Percentiles rank a stretch among this genome's conserved stretches.
Conservation (phyloP, 495 filamentous ascomycete species). For the Cudoniella acicularis region DNA sequence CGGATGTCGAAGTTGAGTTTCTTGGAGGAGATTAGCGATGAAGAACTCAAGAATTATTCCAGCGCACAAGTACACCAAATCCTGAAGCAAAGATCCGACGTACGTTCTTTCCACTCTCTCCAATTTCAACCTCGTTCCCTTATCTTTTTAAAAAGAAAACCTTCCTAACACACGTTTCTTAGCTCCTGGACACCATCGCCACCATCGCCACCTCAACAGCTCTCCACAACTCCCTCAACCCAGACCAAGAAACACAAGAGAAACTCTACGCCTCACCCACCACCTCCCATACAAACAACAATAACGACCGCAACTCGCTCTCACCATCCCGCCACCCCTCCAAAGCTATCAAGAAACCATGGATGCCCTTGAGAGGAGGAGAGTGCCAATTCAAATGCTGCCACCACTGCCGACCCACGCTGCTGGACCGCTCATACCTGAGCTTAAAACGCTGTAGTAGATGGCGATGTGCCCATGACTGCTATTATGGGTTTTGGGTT, state of each 20-base stretch:
- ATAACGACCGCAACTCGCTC: neutral
- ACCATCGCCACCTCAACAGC: neutral
- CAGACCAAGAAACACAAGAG: neutral
- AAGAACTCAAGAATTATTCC: constrained; percentile 41
- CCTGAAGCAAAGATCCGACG: constrained; percentile 34
- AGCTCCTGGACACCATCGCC: constrained; percentile 27
- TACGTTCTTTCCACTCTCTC: constrained; percentile 1
- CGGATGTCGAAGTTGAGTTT: constrained; percentile 28
- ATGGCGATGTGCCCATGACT: constrained; percentile 39
- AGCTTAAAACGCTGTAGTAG: constrained; percentile 45
- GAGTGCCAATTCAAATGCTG: constrained; percentile 54
- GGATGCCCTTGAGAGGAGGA: constrained; percentile 32
- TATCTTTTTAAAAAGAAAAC: neutral
- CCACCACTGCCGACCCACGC: constrained; percentile 43
- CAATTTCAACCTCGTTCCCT: neutral
- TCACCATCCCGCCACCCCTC: too few species aligned
- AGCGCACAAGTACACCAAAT: constrained; percentile 36
- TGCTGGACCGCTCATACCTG: constrained; percentile 40
- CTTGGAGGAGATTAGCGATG: constrained; percentile 49
- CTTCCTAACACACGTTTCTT: too few species aligned
- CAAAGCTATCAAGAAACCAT: constrained; percentile 20
- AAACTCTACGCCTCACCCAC: neutral
- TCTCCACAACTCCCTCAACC: neutral
- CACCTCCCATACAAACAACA: neutral
- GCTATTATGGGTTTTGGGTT: constrained; percentile 43